A percentile compares a stretch with the other conserved stretches of the same genome.
Conservation (phyloP, 176 grass and related monocot species). For the Bromus sterilis region DNA sequence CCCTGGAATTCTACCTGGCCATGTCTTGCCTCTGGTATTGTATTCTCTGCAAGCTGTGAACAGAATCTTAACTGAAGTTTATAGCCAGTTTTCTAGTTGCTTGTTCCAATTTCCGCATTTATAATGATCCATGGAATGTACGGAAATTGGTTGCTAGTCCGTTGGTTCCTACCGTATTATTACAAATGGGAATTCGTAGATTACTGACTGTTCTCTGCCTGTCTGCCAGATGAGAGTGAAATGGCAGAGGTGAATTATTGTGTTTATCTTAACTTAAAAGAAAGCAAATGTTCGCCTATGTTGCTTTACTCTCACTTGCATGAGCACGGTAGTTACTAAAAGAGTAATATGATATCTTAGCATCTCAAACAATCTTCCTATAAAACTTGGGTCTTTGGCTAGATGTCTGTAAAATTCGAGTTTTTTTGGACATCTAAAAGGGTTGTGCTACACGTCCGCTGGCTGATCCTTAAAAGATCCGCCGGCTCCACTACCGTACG, state of each 20-base stretch:
- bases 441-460: no score
- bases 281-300: neutral
- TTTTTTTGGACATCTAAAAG: no score
- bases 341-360: no score
- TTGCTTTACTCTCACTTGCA: neutral
- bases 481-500: no score
- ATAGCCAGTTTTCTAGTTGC: constrained; percentile 4
- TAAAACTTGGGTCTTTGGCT: no score
- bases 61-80: constrained; percentile 5
- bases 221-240: neutral
- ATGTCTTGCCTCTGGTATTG: neutral
- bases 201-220: neutral
- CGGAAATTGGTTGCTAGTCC: constrained; percentile 11
- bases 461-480: no score
- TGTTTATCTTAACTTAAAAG: neutral
- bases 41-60: neutral
- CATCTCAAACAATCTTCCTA: no score
- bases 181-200: neutral
- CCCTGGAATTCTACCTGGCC: constrained; percentile 17
- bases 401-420: no score
- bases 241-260: neutral
- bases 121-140: neutral
- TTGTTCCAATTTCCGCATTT: constrained; percentile 2
- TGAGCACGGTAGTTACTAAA: no score
- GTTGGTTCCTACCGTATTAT: neutral